Evolutionary conservation across 345 rosid species (phyloP).

Genomic region (Ceriops tagal): DNA sequence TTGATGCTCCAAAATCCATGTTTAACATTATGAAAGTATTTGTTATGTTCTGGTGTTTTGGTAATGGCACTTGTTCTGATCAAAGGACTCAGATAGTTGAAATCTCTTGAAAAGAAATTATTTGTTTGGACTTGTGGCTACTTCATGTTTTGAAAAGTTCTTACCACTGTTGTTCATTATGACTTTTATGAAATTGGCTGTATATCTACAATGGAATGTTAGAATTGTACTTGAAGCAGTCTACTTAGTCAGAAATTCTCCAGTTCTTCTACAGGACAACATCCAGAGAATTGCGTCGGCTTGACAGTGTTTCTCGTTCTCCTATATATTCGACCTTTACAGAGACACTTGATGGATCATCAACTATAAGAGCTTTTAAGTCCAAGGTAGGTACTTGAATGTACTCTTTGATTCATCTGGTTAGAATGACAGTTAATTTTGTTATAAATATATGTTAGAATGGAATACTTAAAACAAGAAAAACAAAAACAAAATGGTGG

Average conservation of each 20-base stretch:
- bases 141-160: too few relatives aligned
- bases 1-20: too few relatives aligned
- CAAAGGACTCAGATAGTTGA: too few relatives aligned
- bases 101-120: too few relatives aligned
- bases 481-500: background rate
- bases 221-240: background rate
- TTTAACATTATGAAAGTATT: too few relatives aligned
- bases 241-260: slow-evolving; percentile 29
- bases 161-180: too few relatives aligned
- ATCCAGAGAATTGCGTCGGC: slow-evolving; percentile 85
- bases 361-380: slow-evolving; percentile 86
- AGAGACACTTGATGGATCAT: slow-evolving; percentile 86
- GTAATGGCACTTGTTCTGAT: too few relatives aligned
- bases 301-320: slow-evolving; percentile 91
- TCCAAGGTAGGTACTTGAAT: slow-evolving; percentile 52
- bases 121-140: too few relatives aligned
- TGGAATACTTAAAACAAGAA: background rate
- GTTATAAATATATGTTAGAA: background rate
- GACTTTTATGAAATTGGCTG: too few relatives aligned
- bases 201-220: background rate
- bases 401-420: background rate
- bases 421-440: background rate
- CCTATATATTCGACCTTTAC: slow-evolving; percentile 87
- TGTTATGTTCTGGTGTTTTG: too few relatives aligned
- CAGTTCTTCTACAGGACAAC: slow-evolving; percentile 97